phyloP scores from a whole-genome alignment of 2,329 filamentous ascomycete species.

The Pseudogymnoascus sp. region DNA sequence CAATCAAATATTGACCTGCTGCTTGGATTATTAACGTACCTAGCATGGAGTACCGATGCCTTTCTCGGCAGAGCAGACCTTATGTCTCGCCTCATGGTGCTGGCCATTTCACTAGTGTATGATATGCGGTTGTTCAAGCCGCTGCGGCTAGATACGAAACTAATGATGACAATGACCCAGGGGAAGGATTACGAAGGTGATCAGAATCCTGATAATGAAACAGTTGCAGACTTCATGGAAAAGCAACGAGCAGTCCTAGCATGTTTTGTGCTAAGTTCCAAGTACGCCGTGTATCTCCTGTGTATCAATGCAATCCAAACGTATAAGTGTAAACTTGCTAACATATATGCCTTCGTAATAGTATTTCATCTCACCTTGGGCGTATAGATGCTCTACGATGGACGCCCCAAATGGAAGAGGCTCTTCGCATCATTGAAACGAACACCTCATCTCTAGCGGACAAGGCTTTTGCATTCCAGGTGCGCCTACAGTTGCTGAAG shows the following conservation, averaged over 20 bases:
- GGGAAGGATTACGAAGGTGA: constrained; percentile 18
- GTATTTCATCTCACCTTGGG: constrained; percentile 34
- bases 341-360: constrained; percentile 16
- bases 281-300: constrained; percentile 23
- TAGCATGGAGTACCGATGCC: constrained; percentile 35
- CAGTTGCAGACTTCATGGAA: constrained; percentile 30
- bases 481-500: constrained; percentile 28
- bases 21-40: constrained; percentile 39
- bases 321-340: constrained; percentile 16
- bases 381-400: constrained; percentile 45
- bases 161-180: constrained; percentile 20
- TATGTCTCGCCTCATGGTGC: not conserved
- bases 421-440: constrained; percentile 38
- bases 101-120: not conserved
- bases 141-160: not conserved
- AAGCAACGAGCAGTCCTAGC: constrained; percentile 42
- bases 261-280: constrained; percentile 37
- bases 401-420: constrained; percentile 51
- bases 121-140: constrained; percentile 9
- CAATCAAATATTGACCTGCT: constrained; percentile 45
- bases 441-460: constrained; percentile 42
- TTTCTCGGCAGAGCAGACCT: not conserved
- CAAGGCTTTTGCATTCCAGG: constrained; percentile 37
- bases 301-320: constrained; percentile 16
- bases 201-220: constrained; percentile 6